Evolutionary conservation across 139 green algal species (phyloP).

Genomic region (Nannochloris sp.): DNA sequence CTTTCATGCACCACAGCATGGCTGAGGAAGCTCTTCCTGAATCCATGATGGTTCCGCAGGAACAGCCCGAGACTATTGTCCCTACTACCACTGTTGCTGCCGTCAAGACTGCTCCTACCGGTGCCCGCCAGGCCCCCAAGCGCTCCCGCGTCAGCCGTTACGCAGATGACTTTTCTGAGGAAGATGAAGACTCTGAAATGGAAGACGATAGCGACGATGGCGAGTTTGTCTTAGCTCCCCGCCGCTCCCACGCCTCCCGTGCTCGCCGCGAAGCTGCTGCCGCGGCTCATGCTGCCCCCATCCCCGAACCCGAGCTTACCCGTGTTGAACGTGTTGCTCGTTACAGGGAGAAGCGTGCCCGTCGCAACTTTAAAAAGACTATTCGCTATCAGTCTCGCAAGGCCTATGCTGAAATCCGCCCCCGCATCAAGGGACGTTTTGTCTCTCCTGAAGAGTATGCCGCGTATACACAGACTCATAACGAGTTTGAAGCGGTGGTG

Average conservation of each 20-base stretch:
- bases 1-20: neutral
- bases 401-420: conserved; percentile 31
- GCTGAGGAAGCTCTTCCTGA: neutral
- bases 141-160: neutral
- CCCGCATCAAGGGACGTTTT: conserved; percentile 36
- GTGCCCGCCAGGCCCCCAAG: neutral
- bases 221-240: neutral
- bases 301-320: conserved; percentile 14
- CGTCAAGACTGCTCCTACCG: conserved; percentile 1
- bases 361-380: conserved; percentile 18
- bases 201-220: neutral
- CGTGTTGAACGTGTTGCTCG: conserved; percentile 14
- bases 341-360: conserved; percentile 21
- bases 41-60: neutral
- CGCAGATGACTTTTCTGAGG: neutral
- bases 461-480: conserved; percentile 7
- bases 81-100: neutral
- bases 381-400: conserved; percentile 32
- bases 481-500: neutral
- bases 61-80: neutral
- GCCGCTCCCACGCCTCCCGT: neutral
- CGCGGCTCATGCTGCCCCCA: no score
- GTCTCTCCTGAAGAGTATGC: conserved; percentile 30
- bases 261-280: neutral
- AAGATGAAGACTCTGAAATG: neutral